phyloP scores from a whole-genome alignment of 305 asterid species.

The Petunia hybrid region DNA sequence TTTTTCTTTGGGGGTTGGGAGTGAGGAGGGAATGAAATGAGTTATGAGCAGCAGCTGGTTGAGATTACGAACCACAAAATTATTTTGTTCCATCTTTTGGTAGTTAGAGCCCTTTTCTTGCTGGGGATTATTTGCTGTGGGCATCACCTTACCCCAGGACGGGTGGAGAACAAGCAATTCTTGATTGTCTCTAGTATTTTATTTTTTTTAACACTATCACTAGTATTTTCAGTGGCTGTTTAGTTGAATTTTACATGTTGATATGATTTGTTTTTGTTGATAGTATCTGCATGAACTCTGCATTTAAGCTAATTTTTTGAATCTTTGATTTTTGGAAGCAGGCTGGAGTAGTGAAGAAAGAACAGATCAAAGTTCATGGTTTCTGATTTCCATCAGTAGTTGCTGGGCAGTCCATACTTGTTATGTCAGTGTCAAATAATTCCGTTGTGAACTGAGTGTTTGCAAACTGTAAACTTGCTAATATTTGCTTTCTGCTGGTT shows the following conservation, averaged over 20 bases:
- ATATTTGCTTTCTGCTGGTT: neutral
- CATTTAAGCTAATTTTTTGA: neutral
- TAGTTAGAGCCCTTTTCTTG: neutral
- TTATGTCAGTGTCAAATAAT: neutral
- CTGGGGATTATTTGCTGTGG: neutral
- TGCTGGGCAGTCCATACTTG: constrained; percentile 6
- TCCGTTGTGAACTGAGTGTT: constrained; percentile 29
- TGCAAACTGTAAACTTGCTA: constrained; percentile 14
- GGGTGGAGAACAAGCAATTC: neutral
- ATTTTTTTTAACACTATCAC: neutral
- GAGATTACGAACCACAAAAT: neutral
- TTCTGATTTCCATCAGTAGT: constrained; percentile 53
- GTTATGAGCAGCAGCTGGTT: neutral
- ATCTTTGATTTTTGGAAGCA: constrained; percentile 33
- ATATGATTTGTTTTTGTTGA: neutral
- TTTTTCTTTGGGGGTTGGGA: neutral
- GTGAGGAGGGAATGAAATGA: neutral
- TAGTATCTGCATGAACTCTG: neutral
- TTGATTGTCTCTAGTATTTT: no score
- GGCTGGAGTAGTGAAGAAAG: constrained; percentile 85
- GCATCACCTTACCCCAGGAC: neutral
- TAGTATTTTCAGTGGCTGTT: neutral
- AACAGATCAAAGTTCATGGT: constrained; percentile 87
- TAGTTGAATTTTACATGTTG: neutral
- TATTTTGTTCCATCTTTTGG: neutral